Conservation (phyloP, 2,329 filamentous ascomycete genomes). For the Ophiostoma novo-ulmi region DNA sequence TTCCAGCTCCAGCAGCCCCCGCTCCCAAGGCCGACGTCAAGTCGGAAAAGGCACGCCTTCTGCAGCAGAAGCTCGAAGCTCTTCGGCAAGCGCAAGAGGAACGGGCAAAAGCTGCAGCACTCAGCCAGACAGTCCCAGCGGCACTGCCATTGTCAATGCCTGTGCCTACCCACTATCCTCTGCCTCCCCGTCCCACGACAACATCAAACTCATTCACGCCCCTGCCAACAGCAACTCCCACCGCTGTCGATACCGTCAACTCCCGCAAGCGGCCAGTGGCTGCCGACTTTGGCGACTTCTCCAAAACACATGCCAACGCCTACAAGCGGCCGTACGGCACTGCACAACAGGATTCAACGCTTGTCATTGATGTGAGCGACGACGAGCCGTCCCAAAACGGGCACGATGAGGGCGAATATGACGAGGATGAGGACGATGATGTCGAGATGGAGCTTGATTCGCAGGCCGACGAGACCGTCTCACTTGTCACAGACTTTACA, state of each 20-base stretch:
- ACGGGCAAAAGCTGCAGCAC: conserved; percentile 31
- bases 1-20: neutral
- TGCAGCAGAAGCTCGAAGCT: conserved; percentile 74
- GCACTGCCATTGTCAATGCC: neutral
- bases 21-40: conserved; percentile 48
- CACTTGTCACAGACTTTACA: neutral
- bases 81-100: conserved; percentile 56
- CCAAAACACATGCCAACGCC: conserved; percentile 32
- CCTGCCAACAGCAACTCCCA: neutral
- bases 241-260: neutral
- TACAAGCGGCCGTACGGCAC: conserved; percentile 60
- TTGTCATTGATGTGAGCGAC: conserved; percentile 84
- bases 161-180: neutral
- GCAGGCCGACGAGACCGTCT: conserved; percentile 39
- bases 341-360: conserved; percentile 52
- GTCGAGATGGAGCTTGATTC: conserved; percentile 64
- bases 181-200: neutral
- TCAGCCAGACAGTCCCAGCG: neutral
- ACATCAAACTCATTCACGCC: neutral
- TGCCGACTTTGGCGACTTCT: conserved; percentile 62
- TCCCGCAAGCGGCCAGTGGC: conserved; percentile 50
- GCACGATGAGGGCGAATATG: conserved; percentile 54
- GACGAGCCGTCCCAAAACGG: conserved; percentile 49
- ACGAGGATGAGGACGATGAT: conserved; percentile 54
- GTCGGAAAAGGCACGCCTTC: conserved; percentile 65